These are phyloP conservation scores for Wickerhamomyces chaumierensis DNA, from an alignment of 805 yeast species.

Conservation along the genomic window DNA sequence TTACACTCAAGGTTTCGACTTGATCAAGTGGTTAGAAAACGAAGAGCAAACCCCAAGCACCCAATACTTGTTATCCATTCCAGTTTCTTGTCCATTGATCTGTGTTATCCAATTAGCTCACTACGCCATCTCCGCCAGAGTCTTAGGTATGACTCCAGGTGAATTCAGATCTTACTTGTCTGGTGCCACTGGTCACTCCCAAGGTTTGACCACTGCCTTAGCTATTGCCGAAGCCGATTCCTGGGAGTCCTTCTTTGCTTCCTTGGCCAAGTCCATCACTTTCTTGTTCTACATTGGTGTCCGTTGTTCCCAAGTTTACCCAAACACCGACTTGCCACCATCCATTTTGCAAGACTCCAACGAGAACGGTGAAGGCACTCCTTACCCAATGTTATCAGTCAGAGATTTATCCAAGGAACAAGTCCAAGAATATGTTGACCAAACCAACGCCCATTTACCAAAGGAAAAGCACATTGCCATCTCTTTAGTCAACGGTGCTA, in stretches of 20 bases:
- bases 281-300: constrained; percentile 89
- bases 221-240: constrained; percentile 75
- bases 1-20: constrained; percentile 87
- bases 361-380: constrained; percentile 91
- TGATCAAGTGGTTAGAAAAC: constrained; percentile 75
- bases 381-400: constrained; percentile 94
- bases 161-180: constrained; percentile 57
- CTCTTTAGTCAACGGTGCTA: constrained; percentile 89
- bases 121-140: constrained; percentile 77
- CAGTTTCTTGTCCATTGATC: constrained; percentile 94
- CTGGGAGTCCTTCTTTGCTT: constrained; percentile 72
- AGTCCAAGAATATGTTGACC: constrained; percentile 68
- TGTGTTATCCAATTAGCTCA: constrained; percentile 93
- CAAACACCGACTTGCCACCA: constrained; percentile 91
- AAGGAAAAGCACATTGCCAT: constrained; percentile 81
- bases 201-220: constrained; percentile 86
- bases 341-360: constrained; percentile 83
- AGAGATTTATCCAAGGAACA: constrained; percentile 77
- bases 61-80: constrained; percentile 81
- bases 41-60: constrained; percentile 83
- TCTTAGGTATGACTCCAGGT: constrained; percentile 84
- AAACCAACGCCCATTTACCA: constrained; percentile 91
- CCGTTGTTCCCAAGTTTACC: constrained; percentile 82
- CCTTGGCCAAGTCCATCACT: constrained; percentile 70
- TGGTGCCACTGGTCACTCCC: constrained; percentile 85